Percentiles rank a stretch among this genome's conserved stretches.
Conservation (phyloP, 495 filamentous ascomycete genomes). For the Pyrenula aspistea region DNA sequence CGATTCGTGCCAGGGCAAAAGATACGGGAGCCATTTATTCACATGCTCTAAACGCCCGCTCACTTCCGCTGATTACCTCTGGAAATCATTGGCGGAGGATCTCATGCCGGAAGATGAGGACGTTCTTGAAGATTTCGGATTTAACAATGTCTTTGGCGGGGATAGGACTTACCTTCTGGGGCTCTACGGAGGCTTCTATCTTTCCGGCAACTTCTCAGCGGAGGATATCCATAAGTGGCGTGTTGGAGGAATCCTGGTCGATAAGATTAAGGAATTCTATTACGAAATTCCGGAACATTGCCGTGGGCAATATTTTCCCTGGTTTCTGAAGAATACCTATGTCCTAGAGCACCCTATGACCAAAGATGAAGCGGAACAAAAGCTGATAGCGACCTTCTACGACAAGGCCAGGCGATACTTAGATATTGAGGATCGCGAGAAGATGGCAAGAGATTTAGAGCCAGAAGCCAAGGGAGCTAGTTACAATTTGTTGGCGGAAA, state of each 20-base stretch:
- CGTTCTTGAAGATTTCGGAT: conserved; percentile 18
- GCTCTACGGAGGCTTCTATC: conserved; percentile 12
- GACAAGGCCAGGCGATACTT: conserved; percentile 18
- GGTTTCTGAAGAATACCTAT: conserved; percentile 11
- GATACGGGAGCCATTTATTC: conserved; percentile 13
- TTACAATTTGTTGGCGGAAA: conserved; percentile 10
- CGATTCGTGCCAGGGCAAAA: conserved; percentile 17
- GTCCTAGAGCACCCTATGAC: conserved; percentile 15
- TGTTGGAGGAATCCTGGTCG: conserved; percentile 11
- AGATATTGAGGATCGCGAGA: conserved; percentile 15
- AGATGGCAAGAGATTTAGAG: conserved; percentile 10
- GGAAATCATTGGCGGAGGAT: conserved; percentile 11
- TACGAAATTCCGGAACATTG: conserved; percentile 7
- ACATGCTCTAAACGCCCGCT: conserved; percentile 15
- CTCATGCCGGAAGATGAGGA: conserved; percentile 14
- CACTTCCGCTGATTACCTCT: conserved; percentile 19
- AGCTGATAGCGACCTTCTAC: conserved; percentile 14
- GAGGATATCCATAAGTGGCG: conserved; percentile 16
- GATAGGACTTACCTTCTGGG: conserved; percentile 12
- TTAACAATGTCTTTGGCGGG: conserved; percentile 9
- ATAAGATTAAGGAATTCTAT: conserved; percentile 13
- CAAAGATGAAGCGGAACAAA: conserved; percentile 13
- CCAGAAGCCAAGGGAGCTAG: conserved; percentile 14
- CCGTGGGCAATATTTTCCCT: conserved; percentile 17
- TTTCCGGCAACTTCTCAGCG: conserved; percentile 9